phyloP scores from a whole-genome alignment of 139 green algal species.

The Coccomyxa sp. region DNA sequence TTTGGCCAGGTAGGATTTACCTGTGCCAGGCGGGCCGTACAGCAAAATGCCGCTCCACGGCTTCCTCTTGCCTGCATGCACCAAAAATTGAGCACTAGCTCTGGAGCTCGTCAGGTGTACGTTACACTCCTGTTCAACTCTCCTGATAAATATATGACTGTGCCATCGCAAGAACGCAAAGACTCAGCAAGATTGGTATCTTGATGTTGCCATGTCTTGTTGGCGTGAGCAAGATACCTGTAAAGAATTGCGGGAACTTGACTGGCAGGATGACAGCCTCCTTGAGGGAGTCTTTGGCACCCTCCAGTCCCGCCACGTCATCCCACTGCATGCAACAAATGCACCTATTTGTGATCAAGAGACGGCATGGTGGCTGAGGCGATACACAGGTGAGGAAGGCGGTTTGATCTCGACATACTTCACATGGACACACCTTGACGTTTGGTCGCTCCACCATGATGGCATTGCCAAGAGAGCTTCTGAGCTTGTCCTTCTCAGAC shows the following conservation, averaged over 20 bases:
- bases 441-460: conserved; percentile 93
- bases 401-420: not conserved
- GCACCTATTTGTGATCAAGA: not conserved
- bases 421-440: conserved; percentile 59
- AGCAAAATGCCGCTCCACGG: conserved; percentile 97
- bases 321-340: conserved; percentile 71
- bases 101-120: not conserved
- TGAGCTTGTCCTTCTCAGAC: conserved; percentile 77
- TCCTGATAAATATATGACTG: too few species aligned
- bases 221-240: conserved; percentile 32
- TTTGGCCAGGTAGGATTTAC: conserved; percentile 99
- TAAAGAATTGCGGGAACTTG: conserved; percentile 99
- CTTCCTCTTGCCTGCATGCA: conserved; percentile 82
- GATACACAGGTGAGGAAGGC: not conserved
- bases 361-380: not conserved
- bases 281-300: conserved; percentile 95
- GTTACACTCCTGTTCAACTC: too few species aligned
- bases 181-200: too few species aligned
- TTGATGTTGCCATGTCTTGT: too few species aligned
- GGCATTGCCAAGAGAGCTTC: conserved; percentile 58
- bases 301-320: conserved; percentile 95
- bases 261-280: conserved; percentile 99
- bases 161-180: too few species aligned
- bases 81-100: not conserved
- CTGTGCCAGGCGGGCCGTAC: conserved; percentile 96